A percentile compares a stretch with the other conserved stretches of the same genome.
Conservation (phyloP, 495 filamentous ascomycete genomes). For the Annulohypoxylon bovei region DNA sequence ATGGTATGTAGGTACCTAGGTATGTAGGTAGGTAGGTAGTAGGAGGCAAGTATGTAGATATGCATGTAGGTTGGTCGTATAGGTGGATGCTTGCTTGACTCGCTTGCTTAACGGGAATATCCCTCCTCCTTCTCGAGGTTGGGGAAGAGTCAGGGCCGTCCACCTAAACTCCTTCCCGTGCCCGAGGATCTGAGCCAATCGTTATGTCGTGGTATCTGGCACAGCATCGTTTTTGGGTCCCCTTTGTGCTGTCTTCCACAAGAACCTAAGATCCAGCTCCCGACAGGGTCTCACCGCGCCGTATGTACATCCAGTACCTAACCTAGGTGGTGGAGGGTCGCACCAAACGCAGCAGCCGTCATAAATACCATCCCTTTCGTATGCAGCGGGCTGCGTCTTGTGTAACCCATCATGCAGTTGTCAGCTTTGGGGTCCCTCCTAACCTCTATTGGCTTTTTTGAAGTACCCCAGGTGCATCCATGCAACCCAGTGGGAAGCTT, state of each 20-base stretch:
- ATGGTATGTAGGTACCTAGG: background rate
- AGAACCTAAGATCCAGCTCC: constrained; percentile 43
- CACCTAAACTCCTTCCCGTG: constrained; percentile 33
- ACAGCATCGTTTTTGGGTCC: constrained; percentile 29
- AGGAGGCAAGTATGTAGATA: background rate
- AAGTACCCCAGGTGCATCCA: constrained; percentile 41
- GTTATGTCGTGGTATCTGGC: constrained; percentile 44
- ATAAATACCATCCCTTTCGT: constrained; percentile 44
- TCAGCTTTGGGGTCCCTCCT: constrained; percentile 42
- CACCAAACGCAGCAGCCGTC: constrained; percentile 44
- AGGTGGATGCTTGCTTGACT: constrained; percentile 31
- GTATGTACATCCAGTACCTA: no score
- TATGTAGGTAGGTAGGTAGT: background rate
- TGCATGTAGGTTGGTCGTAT: constrained; percentile 1
- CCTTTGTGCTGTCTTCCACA: constrained; percentile 40
- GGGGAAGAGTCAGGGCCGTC: constrained; percentile 12
- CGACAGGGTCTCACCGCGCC: constrained; percentile 42
- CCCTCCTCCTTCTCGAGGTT: constrained; percentile 28
- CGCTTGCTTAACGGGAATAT: constrained; percentile 36
- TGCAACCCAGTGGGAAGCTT: constrained; percentile 33
- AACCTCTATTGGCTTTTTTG: constrained; percentile 37
- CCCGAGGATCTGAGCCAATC: constrained; percentile 44
- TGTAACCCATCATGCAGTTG: constrained; percentile 44
- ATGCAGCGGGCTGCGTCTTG: constrained; percentile 44
- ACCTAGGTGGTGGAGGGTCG: constrained; percentile 38